Evolutionary conservation across 139 green algal species (phyloP).

Genomic region (Coelastrella sp.): DNA sequence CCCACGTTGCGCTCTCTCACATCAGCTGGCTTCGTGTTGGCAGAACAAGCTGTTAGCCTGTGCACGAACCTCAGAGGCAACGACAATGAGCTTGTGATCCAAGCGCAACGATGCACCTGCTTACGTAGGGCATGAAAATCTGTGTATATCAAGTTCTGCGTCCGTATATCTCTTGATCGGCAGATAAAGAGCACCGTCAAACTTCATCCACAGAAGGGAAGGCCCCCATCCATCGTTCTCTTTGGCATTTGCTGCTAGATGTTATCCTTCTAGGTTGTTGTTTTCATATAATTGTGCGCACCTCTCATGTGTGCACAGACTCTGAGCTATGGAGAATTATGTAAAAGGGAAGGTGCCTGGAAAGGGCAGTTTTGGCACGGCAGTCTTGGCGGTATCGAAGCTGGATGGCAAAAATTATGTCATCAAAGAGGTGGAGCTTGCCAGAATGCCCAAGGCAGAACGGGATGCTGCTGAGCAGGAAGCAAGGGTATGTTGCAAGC

Average conservation of each 20-base stretch:
- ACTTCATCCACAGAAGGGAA: too few relatives aligned
- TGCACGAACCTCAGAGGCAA: too few relatives aligned
- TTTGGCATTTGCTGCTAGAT: neutral
- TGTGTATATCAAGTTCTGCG: too few relatives aligned
- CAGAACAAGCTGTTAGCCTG: too few relatives aligned
- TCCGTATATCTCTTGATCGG: too few relatives aligned
- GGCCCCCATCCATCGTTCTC: too few relatives aligned
- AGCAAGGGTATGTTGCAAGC: conserved; percentile 61
- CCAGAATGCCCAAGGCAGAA: conserved; percentile 70
- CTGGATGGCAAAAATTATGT: conserved; percentile 76
- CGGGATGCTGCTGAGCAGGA: conserved; percentile 70
- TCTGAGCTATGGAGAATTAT: conserved; percentile 62
- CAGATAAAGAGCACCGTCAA: too few relatives aligned
- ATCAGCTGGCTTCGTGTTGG: too few relatives aligned
- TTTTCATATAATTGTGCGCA: neutral
- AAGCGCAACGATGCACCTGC: too few relatives aligned
- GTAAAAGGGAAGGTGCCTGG: conserved; percentile 66
- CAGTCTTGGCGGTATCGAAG: conserved; percentile 67
- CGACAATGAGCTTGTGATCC: too few relatives aligned
- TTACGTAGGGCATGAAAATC: too few relatives aligned
- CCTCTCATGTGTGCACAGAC: neutral
- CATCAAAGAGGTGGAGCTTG: conserved; percentile 84
- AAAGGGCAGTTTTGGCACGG: conserved; percentile 75
- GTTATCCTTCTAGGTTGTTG: neutral
- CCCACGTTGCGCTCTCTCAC: too few relatives aligned